Percentiles rank a stretch among this genome's conserved stretches.
phyloP scores from a whole-genome alignment of 192 early-diverging fungal species.

The Kickxella alabastrina region DNA sequence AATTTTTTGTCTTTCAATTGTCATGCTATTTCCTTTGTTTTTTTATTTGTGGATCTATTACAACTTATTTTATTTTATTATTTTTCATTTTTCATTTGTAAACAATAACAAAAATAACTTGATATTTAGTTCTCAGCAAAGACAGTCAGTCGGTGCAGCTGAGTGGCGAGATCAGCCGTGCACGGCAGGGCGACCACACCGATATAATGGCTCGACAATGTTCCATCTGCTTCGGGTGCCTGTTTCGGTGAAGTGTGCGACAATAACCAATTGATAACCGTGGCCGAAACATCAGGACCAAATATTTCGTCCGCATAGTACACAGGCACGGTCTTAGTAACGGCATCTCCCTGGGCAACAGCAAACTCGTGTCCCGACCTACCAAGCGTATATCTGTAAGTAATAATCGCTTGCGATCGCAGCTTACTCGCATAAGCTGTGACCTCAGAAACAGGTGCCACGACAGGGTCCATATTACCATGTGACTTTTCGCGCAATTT shows the following conservation, averaged over 20 bases:
- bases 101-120: too few species aligned
- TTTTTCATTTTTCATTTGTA: too few species aligned
- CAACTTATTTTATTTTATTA: too few species aligned
- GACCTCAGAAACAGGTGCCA: background rate
- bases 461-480: too few species aligned
- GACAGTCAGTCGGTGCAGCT: constrained; percentile 17
- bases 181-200: constrained; percentile 42
- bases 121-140: background rate
- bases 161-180: constrained; percentile 27
- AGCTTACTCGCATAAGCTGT: background rate
- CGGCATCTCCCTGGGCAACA: background rate
- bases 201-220: constrained; percentile 4
- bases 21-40: too few species aligned
- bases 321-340: constrained; percentile 21
- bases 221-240: background rate
- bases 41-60: too few species aligned
- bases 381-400: constrained; percentile 9
- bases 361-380: constrained; percentile 6
- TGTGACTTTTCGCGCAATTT: background rate
- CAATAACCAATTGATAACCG: constrained; percentile 37
- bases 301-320: constrained; percentile 21
- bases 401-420: background rate
- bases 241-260: background rate
- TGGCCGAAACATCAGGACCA: constrained; percentile 4
- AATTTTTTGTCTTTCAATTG: background rate